Evolutionary conservation across 1,139 yeast genomes (phyloP), one percentile per base, ranked within the genome.

Genomic region (Williopsis jadinii): DNA sequence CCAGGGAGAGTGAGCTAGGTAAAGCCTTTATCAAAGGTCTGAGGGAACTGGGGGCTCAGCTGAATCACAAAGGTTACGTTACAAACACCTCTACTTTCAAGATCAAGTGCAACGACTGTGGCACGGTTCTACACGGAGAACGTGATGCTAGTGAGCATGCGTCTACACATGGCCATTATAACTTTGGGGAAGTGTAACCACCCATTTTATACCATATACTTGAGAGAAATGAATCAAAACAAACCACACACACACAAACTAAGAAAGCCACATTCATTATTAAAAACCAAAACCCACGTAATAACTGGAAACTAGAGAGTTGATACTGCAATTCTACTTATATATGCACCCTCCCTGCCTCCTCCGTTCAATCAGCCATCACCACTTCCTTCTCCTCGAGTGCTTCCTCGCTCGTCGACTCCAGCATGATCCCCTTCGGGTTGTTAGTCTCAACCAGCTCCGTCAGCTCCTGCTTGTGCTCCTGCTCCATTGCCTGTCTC

Each of bases 131-230:
- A 36, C 68, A 68, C 3, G 92, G 94, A 3, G 90, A 84, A 56
- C 71, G 67, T 48, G 84, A 79, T 8, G 88, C 86, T 0, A 67
- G 77, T 8, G 68, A 68, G 49, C 94, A 84, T 61, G 90, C 92
- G 5, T 69, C 70, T 47, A 59, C 62, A 8, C 77, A 84, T 1
- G 83, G 82, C 3, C 94, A 84, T 57, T 63, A 60, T 29, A 71
- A 70, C 40, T 84, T 83, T 60, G 86, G 86, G 3, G 90, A 84
- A 53, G 73, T 73, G 19, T 53, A 37, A 45, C 3, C n/a, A 28
- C 11, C 15, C n/a, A 13, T 11, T 5, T n/a, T n/a, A 12, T 30
- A 13, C 11, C 12, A 30, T 12, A 9, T 5, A 12, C 5, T 9
- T 10, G 32, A 28, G 32, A 15, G 9, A 24, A 28, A 29, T 11